phyloP scores from a whole-genome alignment of 352 stramenopile species.

The Phytophthora cryptogea region DNA sequence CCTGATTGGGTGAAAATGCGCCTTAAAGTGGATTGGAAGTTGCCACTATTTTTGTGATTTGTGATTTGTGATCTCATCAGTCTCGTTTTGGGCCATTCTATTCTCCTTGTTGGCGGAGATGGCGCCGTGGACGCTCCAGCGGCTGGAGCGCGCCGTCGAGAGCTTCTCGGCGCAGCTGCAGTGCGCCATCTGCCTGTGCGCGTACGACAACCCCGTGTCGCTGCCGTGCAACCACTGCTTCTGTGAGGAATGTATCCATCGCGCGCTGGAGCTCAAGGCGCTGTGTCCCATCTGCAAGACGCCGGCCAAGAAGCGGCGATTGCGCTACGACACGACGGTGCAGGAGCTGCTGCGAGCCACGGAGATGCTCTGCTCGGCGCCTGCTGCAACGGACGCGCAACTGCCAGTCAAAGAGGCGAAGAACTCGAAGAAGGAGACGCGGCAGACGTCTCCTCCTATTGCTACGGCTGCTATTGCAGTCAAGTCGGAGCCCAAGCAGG shows the following conservation, averaged over 20 bases:
- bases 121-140: constrained; percentile 46
- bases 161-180: constrained; percentile 74
- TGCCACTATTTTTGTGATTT: too few species aligned
- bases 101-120: constrained; percentile 12
- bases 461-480: not conserved
- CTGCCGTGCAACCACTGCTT: constrained; percentile 90
- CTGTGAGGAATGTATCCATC: constrained; percentile 88
- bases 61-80: too few species aligned
- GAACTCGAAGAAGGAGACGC: constrained; percentile 2
- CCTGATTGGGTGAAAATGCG: too few species aligned
- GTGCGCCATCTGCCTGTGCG: constrained; percentile 85
- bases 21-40: too few species aligned
- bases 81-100: too few species aligned
- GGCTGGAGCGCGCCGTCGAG: constrained; percentile 63
- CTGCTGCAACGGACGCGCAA: not conserved
- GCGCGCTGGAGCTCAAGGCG: constrained; percentile 76
- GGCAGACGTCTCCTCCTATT: not conserved
- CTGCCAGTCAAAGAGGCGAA: not conserved
- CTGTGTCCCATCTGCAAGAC: constrained; percentile 87
- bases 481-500: constrained; percentile 7
- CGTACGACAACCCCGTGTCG: constrained; percentile 68
- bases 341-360: constrained; percentile 68
- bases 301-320: constrained; percentile 72
- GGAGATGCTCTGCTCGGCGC: constrained; percentile 48
- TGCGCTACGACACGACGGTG: constrained; percentile 81